Conservation (phyloP, 805 yeast species). For the Yarrowia deformans region DNA sequence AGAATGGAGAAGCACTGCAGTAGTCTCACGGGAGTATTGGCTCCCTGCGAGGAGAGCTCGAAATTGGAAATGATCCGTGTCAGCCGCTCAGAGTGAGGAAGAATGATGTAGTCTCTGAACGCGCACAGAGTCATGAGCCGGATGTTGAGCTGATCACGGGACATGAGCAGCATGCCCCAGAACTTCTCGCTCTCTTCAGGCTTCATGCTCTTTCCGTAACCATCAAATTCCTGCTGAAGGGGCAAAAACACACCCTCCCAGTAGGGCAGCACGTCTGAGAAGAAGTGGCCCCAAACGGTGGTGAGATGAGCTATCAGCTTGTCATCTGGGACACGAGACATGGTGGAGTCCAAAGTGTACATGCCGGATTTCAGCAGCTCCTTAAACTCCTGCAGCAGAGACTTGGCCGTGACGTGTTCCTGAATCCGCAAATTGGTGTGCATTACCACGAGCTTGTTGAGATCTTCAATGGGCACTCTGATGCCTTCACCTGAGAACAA, state of each 20-base stretch:
- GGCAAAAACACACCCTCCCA: conserved; percentile 70
- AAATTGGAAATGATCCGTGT: conserved; percentile 42
- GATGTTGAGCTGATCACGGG: conserved; percentile 44
- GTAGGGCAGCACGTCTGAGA: conserved; percentile 62
- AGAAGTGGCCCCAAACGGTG: conserved; percentile 65
- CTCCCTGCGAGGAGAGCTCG: conserved; percentile 40
- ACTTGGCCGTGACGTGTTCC: conserved; percentile 51
- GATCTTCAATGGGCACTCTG: conserved; percentile 64
- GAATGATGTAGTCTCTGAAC: conserved; percentile 50
- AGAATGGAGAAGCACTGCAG: conserved; percentile 70
- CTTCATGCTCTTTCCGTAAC: conserved; percentile 53
- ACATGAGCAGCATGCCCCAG: conserved; percentile 49
- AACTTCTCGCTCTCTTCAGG: conserved; percentile 51
- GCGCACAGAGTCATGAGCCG: conserved; percentile 49
- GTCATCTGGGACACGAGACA: conserved; percentile 48
- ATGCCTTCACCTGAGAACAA: conserved; percentile 59
- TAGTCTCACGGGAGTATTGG: conserved; percentile 51
- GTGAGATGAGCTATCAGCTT: conserved; percentile 47
- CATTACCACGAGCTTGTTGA: conserved; percentile 57
- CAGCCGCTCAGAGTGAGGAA: conserved; percentile 48
- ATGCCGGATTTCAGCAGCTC: conserved; percentile 58
- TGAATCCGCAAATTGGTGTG: conserved; percentile 53
- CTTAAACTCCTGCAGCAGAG: conserved; percentile 56
- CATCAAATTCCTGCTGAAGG: conserved; percentile 59
- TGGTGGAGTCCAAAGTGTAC: conserved; percentile 42